A percentile compares a stretch with the other conserved stretches of the same genome.
These are phyloP conservation scores for Ganoderma boninense DNA, from an alignment of 1,284 basidiomycete species.

Conservation along the genomic window DNA sequence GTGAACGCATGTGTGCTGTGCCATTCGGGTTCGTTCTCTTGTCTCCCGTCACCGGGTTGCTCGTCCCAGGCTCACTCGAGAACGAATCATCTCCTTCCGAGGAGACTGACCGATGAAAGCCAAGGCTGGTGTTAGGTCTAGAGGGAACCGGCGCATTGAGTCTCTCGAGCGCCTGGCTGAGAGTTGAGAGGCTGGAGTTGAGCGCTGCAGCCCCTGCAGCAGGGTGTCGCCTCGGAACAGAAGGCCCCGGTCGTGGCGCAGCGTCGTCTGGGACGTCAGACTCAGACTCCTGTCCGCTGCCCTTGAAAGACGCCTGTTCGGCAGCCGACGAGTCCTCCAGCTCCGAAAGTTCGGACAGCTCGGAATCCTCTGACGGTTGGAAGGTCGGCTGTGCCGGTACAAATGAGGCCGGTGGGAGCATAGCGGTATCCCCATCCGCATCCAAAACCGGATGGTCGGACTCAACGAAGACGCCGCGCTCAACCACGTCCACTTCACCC, in stretches of 20 bases:
- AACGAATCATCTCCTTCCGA: constrained; percentile 35
- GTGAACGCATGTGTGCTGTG: constrained; percentile 5
- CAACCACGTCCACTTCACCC: neutral
- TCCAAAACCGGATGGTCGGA: neutral
- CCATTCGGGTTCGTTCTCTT: constrained; percentile 11
- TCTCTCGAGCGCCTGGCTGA: constrained; percentile 69
- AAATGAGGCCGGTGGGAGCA: neutral
- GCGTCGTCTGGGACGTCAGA: neutral
- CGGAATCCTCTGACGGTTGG: constrained; percentile 1
- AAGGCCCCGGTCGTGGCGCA: neutral
- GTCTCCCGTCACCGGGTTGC: constrained; percentile 8
- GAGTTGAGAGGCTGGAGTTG: constrained; percentile 47
- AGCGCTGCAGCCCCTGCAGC: constrained; percentile 9
- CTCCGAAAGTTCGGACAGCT: constrained; percentile 7
- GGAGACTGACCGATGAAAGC: constrained; percentile 54
- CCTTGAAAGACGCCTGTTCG: neutral
- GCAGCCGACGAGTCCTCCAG: neutral
- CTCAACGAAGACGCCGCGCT: neutral
- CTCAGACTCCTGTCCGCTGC: neutral
- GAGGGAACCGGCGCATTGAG: constrained; percentile 66
- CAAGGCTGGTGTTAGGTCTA: constrained; percentile 71
- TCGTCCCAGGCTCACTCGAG: neutral
- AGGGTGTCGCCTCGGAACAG: neutral
- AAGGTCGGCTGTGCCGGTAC: neutral
- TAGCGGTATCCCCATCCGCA: neutral